Conservation (phyloP, 2,329 filamentous ascomycete species). For the Fusarium falciforme region DNA sequence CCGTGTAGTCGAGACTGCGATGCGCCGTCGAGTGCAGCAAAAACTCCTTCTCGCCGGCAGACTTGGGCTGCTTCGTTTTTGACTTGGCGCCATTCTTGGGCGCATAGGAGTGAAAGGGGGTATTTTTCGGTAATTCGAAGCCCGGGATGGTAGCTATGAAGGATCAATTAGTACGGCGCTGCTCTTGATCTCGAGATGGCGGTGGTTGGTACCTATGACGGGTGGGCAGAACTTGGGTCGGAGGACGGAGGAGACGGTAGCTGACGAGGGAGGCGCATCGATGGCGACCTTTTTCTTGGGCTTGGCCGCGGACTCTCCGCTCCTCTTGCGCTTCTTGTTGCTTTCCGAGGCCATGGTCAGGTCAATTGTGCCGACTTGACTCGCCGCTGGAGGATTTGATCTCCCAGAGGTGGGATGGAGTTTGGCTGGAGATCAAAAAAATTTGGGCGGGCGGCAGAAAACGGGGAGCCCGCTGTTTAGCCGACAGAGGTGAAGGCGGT, state of each 20-base stretch:
- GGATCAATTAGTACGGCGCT: slow-evolving; percentile 38
- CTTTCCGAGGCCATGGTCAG: slow-evolving; percentile 53
- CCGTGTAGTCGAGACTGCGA: slow-evolving; percentile 69
- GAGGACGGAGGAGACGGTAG: slow-evolving; percentile 60
- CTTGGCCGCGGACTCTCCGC: slow-evolving; percentile 53
- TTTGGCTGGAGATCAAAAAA: slow-evolving; percentile 14
- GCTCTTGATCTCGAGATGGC: background rate
- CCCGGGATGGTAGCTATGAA: slow-evolving; percentile 50
- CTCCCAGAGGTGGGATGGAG: slow-evolving; percentile 40
- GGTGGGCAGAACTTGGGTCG: slow-evolving; percentile 62
- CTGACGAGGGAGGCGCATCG: slow-evolving; percentile 52
- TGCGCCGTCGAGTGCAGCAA: slow-evolving; percentile 69
- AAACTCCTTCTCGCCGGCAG: slow-evolving; percentile 59
- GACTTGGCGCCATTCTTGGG: slow-evolving; percentile 50
- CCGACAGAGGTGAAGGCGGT: slow-evolving; percentile 40
- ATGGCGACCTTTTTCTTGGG: slow-evolving; percentile 66
- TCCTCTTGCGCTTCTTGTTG: slow-evolving; percentile 66
- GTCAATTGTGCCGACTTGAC: slow-evolving; percentile 5
- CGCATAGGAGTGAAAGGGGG: slow-evolving; percentile 62
- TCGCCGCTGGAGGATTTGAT: slow-evolving; percentile 16
- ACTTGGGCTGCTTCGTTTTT: slow-evolving; percentile 54
- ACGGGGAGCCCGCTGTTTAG: slow-evolving; percentile 37
- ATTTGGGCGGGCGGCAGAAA: slow-evolving; percentile 38
- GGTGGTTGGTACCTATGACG: slow-evolving; percentile 59
- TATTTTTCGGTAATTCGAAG: slow-evolving; percentile 49